Evolutionary conservation across 768 basidiomycete species (phyloP).

Genomic region (Tylopilus balloui): DNA sequence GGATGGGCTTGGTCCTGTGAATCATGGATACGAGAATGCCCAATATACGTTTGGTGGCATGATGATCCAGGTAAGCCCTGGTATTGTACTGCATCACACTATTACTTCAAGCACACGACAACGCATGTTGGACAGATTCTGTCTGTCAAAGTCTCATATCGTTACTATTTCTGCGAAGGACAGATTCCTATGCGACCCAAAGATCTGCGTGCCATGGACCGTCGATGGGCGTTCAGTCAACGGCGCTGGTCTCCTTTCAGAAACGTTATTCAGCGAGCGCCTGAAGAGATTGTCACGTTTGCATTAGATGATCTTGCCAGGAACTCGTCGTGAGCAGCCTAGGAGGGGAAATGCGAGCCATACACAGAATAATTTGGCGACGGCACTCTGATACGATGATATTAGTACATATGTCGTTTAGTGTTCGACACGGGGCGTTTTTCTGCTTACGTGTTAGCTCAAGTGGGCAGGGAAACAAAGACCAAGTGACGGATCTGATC

Average conservation of each 20-base stretch:
- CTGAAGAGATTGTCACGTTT: conserved; percentile 3
- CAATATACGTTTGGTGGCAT: conserved; percentile 27
- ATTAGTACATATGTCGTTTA: too few relatives aligned
- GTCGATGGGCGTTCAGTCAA: conserved; percentile 4
- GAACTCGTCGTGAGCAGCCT: not conserved
- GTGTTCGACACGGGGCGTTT: too few relatives aligned
- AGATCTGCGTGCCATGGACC: not conserved
- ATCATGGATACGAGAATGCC: conserved; percentile 6
- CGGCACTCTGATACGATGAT: too few relatives aligned
- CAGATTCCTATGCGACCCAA: not conserved
- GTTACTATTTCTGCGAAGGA: not conserved
- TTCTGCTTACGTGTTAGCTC: not conserved
- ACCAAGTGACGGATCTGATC: not conserved
- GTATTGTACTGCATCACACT: not conserved
- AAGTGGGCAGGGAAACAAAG: not conserved
- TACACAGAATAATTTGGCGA: too few relatives aligned
- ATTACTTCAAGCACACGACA: not conserved
- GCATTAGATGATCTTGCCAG: not conserved
- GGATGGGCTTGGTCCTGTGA: conserved; percentile 30
- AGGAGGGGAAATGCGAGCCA: not conserved
- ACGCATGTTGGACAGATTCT: conserved; percentile 4
- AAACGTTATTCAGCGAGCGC: not conserved
- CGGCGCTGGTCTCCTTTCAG: conserved; percentile 3
- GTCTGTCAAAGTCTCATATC: conserved; percentile 1
- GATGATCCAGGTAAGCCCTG: conserved; percentile 21